Evolutionary conservation across 1,139 yeast species (phyloP).

Genomic region (Sugiyamaella pinicola): DNA sequence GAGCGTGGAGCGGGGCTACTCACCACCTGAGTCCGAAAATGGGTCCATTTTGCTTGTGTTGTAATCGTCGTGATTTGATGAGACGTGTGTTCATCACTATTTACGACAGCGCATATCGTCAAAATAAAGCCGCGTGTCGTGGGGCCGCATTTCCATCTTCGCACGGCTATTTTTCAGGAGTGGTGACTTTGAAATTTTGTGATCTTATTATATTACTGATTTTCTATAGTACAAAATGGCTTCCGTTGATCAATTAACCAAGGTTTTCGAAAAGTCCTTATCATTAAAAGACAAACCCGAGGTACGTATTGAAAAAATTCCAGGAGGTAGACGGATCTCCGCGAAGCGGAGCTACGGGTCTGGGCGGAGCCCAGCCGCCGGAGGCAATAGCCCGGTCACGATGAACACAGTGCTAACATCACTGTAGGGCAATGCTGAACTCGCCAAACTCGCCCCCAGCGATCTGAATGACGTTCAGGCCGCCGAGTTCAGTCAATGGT

Average conservation of each 20-base stretch:
- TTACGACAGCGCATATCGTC: background rate
- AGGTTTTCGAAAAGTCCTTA: slow-evolving; percentile 35
- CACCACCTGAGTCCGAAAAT: slow-evolving; percentile 39
- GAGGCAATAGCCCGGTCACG: slow-evolving; percentile 9
- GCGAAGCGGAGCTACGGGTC: slow-evolving; percentile 5
- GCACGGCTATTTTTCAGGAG: background rate
- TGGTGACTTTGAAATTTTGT: background rate
- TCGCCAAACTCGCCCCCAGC: slow-evolving; percentile 30
- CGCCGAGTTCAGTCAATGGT: slow-evolving; percentile 84
- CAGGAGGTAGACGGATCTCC: background rate
- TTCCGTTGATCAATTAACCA: slow-evolving; percentile 34
- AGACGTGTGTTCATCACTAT: slow-evolving; percentile 1
- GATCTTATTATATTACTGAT: background rate
- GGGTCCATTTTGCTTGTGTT: slow-evolving; percentile 34
- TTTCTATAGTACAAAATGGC: slow-evolving; percentile 1
- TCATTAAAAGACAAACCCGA: slow-evolving; percentile 32
- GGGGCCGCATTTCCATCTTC: too few species aligned
- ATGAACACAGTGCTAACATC: slow-evolving; percentile 14
- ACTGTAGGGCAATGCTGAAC: slow-evolving; percentile 32
- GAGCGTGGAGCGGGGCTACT: too few species aligned
- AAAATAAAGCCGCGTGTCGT: background rate
- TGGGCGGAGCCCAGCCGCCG: slow-evolving; percentile 7
- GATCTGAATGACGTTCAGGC: slow-evolving; percentile 46
- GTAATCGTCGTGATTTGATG: background rate
- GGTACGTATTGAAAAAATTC: too few species aligned